These are phyloP conservation scores for Flaveria ramosissima DNA, from an alignment of 129 eudicot species.

Conservation along the genomic window DNA sequence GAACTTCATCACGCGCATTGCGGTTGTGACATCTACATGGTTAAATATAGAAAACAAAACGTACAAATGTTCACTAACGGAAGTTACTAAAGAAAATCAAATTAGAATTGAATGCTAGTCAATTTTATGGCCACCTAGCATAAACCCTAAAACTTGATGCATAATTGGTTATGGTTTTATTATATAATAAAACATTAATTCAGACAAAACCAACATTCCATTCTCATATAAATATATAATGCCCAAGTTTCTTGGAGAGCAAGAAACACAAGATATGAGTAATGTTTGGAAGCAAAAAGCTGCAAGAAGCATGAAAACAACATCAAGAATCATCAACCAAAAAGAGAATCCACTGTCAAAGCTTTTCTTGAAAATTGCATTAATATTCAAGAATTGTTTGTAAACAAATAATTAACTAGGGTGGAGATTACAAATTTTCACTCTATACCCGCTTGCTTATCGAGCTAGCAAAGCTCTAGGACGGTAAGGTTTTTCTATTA, in stretches of 20 bases:
- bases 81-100: too few species aligned
- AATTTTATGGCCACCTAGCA: too few species aligned
- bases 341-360: background rate
- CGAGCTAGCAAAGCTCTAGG: background rate
- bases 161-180: too few species aligned
- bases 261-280: background rate
- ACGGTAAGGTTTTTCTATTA: background rate
- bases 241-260: background rate
- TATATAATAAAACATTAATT: background rate
- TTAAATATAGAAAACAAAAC: too few species aligned
- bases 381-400: background rate
- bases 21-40: too few species aligned
- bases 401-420: background rate
- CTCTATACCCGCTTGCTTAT: slow-evolving; percentile 10
- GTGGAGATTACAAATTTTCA: background rate
- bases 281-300: background rate
- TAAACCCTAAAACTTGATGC: too few species aligned
- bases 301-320: background rate
- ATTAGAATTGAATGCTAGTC: too few species aligned
- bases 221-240: background rate
- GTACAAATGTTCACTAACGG: too few species aligned
- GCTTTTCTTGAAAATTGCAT: background rate
- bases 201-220: background rate
- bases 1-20: too few species aligned
- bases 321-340: background rate